Conservation (phyloP, 768 basidiomycete genomes). For the Psilocybe sp. region DNA sequence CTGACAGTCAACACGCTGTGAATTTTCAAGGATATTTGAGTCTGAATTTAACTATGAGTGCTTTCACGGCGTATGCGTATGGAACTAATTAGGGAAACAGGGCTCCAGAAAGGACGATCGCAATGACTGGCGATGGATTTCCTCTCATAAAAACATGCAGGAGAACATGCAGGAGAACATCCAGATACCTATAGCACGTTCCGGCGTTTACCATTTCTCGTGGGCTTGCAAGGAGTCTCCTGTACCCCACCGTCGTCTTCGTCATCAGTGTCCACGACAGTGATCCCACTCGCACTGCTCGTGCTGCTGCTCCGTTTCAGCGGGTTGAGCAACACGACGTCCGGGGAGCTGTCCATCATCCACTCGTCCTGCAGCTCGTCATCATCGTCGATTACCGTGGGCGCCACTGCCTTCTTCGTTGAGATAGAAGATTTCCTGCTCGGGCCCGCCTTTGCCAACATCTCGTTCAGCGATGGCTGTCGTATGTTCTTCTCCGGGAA, state of each 20-base stretch:
- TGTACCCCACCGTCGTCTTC: constrained; percentile 6
- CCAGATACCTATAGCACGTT: too few relatives aligned
- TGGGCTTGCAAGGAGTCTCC: constrained; percentile 20
- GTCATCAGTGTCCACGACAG: constrained; percentile 5
- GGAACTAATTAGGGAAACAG: too few relatives aligned
- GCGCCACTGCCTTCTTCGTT: not conserved
- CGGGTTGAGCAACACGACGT: constrained; percentile 32
- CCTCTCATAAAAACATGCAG: too few relatives aligned
- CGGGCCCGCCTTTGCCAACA: not conserved
- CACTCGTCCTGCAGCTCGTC: constrained; percentile 37
- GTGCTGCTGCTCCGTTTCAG: constrained; percentile 6
- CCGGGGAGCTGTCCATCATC: constrained; percentile 42
- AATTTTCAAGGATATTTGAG: too few relatives aligned
- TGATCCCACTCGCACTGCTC: not conserved
- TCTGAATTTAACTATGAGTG: too few relatives aligned
- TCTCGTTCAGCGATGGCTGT: constrained; percentile 1
- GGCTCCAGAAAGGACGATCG: too few relatives aligned
- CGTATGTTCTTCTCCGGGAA: not conserved
- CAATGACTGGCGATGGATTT: too few relatives aligned
- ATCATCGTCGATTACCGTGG: constrained; percentile 1
- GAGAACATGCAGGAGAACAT: too few relatives aligned
- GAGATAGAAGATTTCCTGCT: not conserved
- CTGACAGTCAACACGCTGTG: too few relatives aligned
- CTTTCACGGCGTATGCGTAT: too few relatives aligned
- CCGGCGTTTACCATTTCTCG: not conserved